A percentile compares a stretch with the other conserved stretches of the same genome.
Conservation (phyloP, 495 filamentous ascomycete species). For the Saxophila tyrrhenica region DNA sequence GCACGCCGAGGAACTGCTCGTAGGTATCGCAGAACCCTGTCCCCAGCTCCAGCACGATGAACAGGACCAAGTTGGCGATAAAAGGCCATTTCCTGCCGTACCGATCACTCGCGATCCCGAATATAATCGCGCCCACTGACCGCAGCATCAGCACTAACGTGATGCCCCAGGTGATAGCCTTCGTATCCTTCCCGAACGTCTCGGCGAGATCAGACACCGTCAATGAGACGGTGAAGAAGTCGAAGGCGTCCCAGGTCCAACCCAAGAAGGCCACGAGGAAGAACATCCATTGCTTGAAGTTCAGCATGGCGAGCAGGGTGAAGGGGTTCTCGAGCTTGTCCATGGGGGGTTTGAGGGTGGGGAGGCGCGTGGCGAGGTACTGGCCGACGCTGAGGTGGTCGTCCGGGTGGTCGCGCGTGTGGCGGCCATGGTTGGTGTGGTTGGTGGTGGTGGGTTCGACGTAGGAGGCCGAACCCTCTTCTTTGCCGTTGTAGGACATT, state of each 20-base stretch:
- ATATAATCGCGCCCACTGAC: slow-evolving; percentile 57
- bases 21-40: slow-evolving; percentile 74
- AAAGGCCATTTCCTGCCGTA: slow-evolving; percentile 87
- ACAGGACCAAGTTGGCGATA: slow-evolving; percentile 68
- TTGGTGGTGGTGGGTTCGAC: not conserved
- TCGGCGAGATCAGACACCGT: slow-evolving; percentile 58
- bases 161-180: slow-evolving; percentile 84
- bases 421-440: too few relatives aligned
- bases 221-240: slow-evolving; percentile 83
- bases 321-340: slow-evolving; percentile 70
- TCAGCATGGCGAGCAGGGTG: slow-evolving; percentile 56
- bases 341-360: slow-evolving; percentile 67
- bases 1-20: slow-evolving; percentile 62
- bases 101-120: slow-evolving; percentile 71
- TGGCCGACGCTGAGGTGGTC: slow-evolving; percentile 21
- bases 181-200: slow-evolving; percentile 50
- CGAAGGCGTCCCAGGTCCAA: slow-evolving; percentile 74
- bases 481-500: not conserved
- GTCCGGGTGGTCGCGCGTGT: not conserved
- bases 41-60: slow-evolving; percentile 67
- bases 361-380: slow-evolving; percentile 61
- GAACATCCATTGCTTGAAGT: slow-evolving; percentile 71
- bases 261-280: slow-evolving; percentile 45
- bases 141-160: slow-evolving; percentile 78
- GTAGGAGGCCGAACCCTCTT: not conserved